phyloP scores from a whole-genome alignment of 2,329 filamentous ascomycete genomes.

The Tolypocladium ovalisporum region DNA sequence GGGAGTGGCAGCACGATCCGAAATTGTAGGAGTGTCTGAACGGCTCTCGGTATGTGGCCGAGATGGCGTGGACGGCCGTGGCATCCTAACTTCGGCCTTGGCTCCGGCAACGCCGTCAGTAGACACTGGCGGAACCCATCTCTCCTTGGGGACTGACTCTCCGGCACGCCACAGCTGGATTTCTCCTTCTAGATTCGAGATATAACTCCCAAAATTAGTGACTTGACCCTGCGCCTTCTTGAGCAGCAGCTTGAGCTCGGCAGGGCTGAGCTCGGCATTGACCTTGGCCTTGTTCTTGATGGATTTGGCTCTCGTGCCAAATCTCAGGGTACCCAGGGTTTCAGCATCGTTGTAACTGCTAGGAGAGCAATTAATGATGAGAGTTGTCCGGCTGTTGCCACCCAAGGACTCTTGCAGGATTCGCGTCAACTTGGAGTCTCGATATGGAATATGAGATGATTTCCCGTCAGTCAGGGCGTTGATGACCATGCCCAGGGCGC shows the following conservation, averaged over 20 bases:
- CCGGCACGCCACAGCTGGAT: slow-evolving; percentile 80
- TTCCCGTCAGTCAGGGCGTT: slow-evolving; percentile 94
- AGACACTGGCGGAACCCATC: slow-evolving; percentile 63
- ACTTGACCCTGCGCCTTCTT: slow-evolving; percentile 88
- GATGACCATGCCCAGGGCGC: slow-evolving; percentile 97
- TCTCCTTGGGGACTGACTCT: slow-evolving; percentile 79
- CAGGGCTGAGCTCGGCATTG: slow-evolving; percentile 92
- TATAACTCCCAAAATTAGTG: slow-evolving; percentile 79
- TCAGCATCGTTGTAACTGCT: slow-evolving; percentile 97
- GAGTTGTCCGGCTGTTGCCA: slow-evolving; percentile 94
- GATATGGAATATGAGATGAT: slow-evolving; percentile 90
- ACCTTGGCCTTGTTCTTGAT: slow-evolving; percentile 99
- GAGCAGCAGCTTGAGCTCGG: slow-evolving; percentile 86
- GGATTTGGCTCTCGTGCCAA: slow-evolving; percentile 91
- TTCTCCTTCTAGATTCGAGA: slow-evolving; percentile 73
- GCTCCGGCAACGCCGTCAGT: slow-evolving; percentile 29
- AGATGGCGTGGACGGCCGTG: slow-evolving; percentile 42
- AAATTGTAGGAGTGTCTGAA: slow-evolving; percentile 52
- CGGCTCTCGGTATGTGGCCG: slow-evolving; percentile 45
- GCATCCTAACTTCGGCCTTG: slow-evolving; percentile 30
- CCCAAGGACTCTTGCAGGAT: slow-evolving; percentile 95
- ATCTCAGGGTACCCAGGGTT: slow-evolving; percentile 82
- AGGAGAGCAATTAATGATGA: slow-evolving; percentile 98
- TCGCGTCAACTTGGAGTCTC: slow-evolving; percentile 94
- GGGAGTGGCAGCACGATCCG: slow-evolving; percentile 79